Base-by-base conservation (phyloP, 495 filamentous ascomycete genomes). In the Podospora didyma region DNA sequence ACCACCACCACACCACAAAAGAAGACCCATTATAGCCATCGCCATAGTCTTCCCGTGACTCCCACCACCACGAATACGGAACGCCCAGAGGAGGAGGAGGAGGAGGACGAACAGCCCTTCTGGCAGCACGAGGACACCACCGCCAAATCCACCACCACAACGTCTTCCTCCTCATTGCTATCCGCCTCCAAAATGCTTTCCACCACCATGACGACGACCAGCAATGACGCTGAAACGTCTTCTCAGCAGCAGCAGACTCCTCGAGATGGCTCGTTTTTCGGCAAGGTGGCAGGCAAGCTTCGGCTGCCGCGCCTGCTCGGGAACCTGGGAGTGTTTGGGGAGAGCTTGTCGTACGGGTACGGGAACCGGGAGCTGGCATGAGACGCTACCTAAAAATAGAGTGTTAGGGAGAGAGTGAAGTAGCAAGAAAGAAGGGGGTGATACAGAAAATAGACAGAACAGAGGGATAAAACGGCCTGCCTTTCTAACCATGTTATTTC, bases 311-410 rank as follows among this genome's bases (percentile, higher is more conserved):
- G 19, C 5, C 28, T 51, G 2, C 2, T 51, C 17, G 34, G 20
- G 1, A 34, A 26, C 20, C 12, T 53, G 35, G 26, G 39, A 4
- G 20, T 42, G 9, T 53, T 53, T 44, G 51, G 51, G 34, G 35
- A 53, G 51, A 44, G 37, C 22, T 16, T 53, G 2, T 42, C 35
- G 23, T 28, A 37, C 22, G 51, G 51, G 14, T 53, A 53, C 16
- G 51, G 51, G n/a, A 51, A 37, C 31, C n/a, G 49, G 19, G 31
- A 20, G 26, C 26, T 31, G 26, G 26, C 26, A 3, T 31, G 9
- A n/a, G n/a, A n/a, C n/a, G n/a, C n/a, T n/a, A n/a, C n/a, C n/a
- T n/a, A n/a, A n/a, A n/a, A n/a, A n/a, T n/a, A n/a, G n/a, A n/a
- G n/a, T n/a, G n/a, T n/a, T n/a, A n/a, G n/a, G n/a, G n/a, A n/a